Base-by-base conservation (phyloP, 768 basidiomycete species). In the Mycena olivaceomarginata region DNA sequence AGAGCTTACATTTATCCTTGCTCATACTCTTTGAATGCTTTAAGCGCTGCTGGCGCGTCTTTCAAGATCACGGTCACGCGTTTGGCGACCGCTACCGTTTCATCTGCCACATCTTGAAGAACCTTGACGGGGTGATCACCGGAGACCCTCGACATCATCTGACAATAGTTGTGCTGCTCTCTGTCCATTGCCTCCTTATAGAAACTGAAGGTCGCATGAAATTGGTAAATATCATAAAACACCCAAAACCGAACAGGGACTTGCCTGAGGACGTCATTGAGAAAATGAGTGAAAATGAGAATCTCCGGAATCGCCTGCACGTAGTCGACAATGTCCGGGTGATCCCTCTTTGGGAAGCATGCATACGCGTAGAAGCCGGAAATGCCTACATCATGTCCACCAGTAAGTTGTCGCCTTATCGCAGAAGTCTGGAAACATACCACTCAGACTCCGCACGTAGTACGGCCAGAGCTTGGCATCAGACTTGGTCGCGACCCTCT, bases 271-370 rank as follows among this genome's bases (percentile, higher is more conserved):
- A 71, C 70, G 48, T 71, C 70, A 48, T 71, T 71, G 45, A 71
- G 60, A 20, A 71, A 71, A 46, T 71, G 64, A 62, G 70, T 71
- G 62, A 63, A 64, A 62, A 71, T 71, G 37, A 64, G 60, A 10
- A 71, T 71, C 37, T 71, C 70, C 6, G 70, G 70, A 48, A 71
- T 71, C 11, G 70, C 70, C 31, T 71, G 70, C 46, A 71, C 70
- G 37, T 71, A 71, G 46, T 71, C 70, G 16, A 71, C 60, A n/a
- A 71, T 46, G 48, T 71, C 62, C 13, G 70, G 69, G 37, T 71
- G 70, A 64, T 71, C 62, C 62, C 41, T 71, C 62, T 64, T 71
- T 12, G 70, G 70, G 46, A 71, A 71, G 20, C 70, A 71, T 43
- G 70, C 70, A 41, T 39, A 71, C 20, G 70, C n/a, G 48, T 71